Evolutionary conservation across 1,284 basidiomycete genomes (phyloP).

Genomic region (Sanghuangporus weigelae): DNA sequence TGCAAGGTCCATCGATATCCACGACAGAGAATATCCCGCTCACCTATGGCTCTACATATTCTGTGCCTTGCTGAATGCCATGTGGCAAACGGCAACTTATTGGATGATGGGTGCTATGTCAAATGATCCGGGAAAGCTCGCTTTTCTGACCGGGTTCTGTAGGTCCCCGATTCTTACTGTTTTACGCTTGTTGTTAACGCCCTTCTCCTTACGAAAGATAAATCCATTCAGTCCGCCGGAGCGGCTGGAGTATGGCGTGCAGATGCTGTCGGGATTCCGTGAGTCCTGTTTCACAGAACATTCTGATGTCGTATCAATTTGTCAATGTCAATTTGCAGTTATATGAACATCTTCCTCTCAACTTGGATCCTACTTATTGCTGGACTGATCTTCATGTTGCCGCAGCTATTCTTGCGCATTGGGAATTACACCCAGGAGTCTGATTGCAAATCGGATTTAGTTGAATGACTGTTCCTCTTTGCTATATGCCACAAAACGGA

Average conservation of each 20-base stretch:
- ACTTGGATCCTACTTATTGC: slow-evolving; percentile 26
- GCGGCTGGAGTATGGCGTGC: slow-evolving; percentile 34
- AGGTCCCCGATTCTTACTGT: slow-evolving; percentile 13
- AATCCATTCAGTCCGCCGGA: slow-evolving; percentile 33
- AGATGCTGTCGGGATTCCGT: slow-evolving; percentile 29
- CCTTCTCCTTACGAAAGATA: slow-evolving; percentile 24
- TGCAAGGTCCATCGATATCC: slow-evolving; percentile 25
- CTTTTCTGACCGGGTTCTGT: slow-evolving; percentile 40
- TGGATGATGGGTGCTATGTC: slow-evolving; percentile 40
- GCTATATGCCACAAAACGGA: too few relatives aligned
- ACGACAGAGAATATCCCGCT: slow-evolving; percentile 28
- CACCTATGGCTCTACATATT: slow-evolving; percentile 36
- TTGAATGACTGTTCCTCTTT: neutral
- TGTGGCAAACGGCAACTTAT: slow-evolving; percentile 41
- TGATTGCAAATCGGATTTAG: neutral
- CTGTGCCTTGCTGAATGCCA: slow-evolving; percentile 36
- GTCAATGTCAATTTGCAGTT: slow-evolving; percentile 15
- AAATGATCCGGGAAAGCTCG: slow-evolving; percentile 35
- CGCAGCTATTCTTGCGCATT: slow-evolving; percentile 26
- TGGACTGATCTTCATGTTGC: slow-evolving; percentile 27
- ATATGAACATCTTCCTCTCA: slow-evolving; percentile 27
- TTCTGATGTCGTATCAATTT: neutral
- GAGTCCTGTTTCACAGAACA: slow-evolving; percentile 4
- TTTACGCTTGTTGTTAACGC: neutral
- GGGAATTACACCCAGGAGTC: slow-evolving; percentile 22